Evolutionary conservation across 352 stramenopile genomes (phyloP).

Genomic region (Globisporangium irregulare): DNA sequence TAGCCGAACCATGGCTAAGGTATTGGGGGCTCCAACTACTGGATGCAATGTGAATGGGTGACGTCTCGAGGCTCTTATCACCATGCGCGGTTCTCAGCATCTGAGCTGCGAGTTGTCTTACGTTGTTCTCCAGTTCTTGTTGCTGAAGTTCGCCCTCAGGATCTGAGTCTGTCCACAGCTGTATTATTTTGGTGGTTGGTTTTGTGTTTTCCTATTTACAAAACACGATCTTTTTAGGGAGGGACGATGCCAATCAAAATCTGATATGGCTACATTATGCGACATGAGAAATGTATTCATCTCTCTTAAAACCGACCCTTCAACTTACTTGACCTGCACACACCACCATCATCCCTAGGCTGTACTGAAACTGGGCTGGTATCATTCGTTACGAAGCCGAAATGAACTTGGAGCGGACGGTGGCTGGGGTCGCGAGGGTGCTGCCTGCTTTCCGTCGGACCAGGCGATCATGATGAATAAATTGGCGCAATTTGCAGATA

Average conservation of each 20-base stretch:
- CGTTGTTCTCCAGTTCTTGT: not conserved
- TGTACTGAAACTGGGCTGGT: not conserved
- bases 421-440: not conserved
- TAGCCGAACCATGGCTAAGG: not conserved
- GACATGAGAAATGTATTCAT: not conserved
- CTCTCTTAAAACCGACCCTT: not conserved
- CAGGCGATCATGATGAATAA: not conserved
- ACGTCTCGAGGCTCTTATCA: not conserved
- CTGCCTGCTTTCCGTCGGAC: not conserved
- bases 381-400: not conserved
- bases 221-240: not conserved
- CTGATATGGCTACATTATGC: not conserved
- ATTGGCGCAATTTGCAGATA: not conserved
- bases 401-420: not conserved
- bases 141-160: not conserved
- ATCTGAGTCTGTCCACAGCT: not conserved
- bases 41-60: not conserved
- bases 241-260: slow-evolving; percentile 1
- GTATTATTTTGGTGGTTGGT: not conserved
- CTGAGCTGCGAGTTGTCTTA: not conserved
- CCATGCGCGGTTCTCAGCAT: not conserved
- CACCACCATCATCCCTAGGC: not conserved
- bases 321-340: not conserved
- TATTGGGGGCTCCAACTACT: not conserved
- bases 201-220: not conserved